These are phyloP conservation scores for Nakazawaea peltata DNA, from an alignment of 805 yeast species.

Conservation along the genomic window DNA sequence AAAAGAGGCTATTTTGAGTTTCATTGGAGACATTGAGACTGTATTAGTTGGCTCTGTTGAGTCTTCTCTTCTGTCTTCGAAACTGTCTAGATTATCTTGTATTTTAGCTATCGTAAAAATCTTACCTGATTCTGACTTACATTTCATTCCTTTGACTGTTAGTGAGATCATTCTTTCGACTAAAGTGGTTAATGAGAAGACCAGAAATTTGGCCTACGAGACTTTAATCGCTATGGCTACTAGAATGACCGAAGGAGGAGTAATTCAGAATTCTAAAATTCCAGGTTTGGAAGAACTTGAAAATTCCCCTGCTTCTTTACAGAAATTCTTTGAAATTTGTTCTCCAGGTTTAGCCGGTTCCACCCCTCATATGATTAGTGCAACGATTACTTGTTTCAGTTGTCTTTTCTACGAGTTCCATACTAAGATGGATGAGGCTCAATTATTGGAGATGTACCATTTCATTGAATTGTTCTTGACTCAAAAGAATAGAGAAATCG, in stretches of 20 bases:
- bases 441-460: conserved; percentile 67
- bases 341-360: conserved; percentile 95
- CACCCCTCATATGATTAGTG: conserved; percentile 93
- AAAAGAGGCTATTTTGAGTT: conserved; percentile 39
- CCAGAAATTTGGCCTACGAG: conserved; percentile 74
- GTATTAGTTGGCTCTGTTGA: conserved; percentile 53
- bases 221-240: conserved; percentile 75
- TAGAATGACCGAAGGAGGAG: conserved; percentile 59
- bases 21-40: conserved; percentile 49
- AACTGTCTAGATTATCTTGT: conserved; percentile 72
- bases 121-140: conserved; percentile 57
- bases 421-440: conserved; percentile 47
- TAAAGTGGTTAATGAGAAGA: conserved; percentile 87
- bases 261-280: conserved; percentile 57
- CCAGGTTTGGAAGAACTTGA: conserved; percentile 64
- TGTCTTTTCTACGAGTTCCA: conserved; percentile 84
- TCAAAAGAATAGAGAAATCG: conserved; percentile 87
- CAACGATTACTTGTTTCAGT: conserved; percentile 86
- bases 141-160: conserved; percentile 72
- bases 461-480: conserved; percentile 88
- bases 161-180: conserved; percentile 89
- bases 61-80: conserved; percentile 60
- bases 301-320: conserved; percentile 52
- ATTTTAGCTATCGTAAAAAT: conserved; percentile 50
- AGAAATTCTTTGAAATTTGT: conserved; percentile 86